A percentile compares a stretch with the other conserved stretches of the same genome.
These are phyloP conservation scores for Coelastrella sp. DNA, from an alignment of 139 green algal genomes.

Conservation along the genomic window DNA sequence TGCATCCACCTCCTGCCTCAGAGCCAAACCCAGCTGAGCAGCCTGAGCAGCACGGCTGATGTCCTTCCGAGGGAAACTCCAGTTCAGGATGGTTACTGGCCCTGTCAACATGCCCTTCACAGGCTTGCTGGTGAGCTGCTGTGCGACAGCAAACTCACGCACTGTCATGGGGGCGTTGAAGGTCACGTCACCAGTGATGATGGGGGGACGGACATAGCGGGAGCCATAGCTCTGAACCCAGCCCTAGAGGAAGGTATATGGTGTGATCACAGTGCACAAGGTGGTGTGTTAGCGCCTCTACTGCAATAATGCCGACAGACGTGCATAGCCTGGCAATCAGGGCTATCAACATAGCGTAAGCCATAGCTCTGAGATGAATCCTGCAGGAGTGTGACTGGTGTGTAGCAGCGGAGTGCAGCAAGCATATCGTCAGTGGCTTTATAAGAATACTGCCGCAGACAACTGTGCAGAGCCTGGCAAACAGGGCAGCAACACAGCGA, in stretches of 20 bases:
- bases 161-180: conserved; percentile 83
- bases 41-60: conserved; percentile 68
- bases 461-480: no score
- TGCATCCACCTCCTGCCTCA: conserved; percentile 88
- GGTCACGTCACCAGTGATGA: conserved; percentile 85
- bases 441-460: no score
- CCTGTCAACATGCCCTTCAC: conserved; percentile 97
- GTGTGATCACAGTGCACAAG: neutral
- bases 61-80: conserved; percentile 93
- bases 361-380: no score
- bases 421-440: no score
- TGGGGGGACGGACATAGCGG: conserved; percentile 90
- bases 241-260: conserved; percentile 45
- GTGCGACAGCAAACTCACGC: conserved; percentile 84
- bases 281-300: neutral
- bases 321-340: no score
- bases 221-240: conserved; percentile 90
- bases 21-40: conserved; percentile 77
- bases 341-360: no score
- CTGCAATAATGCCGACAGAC: no score
- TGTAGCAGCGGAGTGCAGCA: no score
- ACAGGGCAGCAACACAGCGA: no score
- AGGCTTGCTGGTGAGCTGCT: conserved; percentile 80
- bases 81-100: conserved; percentile 95
- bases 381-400: no score